These are phyloP conservation scores for Boletus rubescentipes DNA, from an alignment of 768 basidiomycete genomes.

Conservation along the genomic window DNA sequence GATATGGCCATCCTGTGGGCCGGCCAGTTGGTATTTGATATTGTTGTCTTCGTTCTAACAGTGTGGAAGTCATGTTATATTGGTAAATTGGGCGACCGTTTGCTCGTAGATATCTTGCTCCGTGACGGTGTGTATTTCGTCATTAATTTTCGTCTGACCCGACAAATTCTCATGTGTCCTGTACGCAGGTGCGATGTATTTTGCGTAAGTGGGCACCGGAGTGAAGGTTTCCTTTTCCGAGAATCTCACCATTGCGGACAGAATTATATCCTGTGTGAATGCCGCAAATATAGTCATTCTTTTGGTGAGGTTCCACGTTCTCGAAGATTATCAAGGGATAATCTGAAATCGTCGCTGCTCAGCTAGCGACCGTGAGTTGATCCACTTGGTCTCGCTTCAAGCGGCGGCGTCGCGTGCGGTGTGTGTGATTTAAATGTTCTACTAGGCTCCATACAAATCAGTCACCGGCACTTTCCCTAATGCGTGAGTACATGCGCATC, in stretches of 20 bases:
- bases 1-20: constrained; percentile 8
- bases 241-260: background rate
- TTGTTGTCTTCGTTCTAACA: constrained; percentile 21
- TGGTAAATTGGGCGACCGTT: constrained; percentile 1
- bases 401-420: background rate
- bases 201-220: constrained; percentile 9
- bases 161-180: background rate
- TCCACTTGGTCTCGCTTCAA: background rate
- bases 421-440: background rate
- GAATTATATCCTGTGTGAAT: constrained; percentile 14
- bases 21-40: constrained; percentile 20
- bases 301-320: constrained; percentile 6
- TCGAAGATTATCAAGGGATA: background rate
- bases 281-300: constrained; percentile 9
- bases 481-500: background rate
- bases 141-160: no score
- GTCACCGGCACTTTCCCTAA: background rate
- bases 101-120: constrained; percentile 12
- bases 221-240: background rate
- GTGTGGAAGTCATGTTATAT: constrained; percentile 11
- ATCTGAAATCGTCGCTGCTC: background rate
- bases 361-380: constrained; percentile 11
- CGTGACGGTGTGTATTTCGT: constrained; percentile 16
- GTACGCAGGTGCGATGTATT: constrained; percentile 15
- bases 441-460: background rate